Evolutionary conservation across 1,139 yeast genomes (phyloP).

Genomic region (Geotrichum macrosporum): DNA sequence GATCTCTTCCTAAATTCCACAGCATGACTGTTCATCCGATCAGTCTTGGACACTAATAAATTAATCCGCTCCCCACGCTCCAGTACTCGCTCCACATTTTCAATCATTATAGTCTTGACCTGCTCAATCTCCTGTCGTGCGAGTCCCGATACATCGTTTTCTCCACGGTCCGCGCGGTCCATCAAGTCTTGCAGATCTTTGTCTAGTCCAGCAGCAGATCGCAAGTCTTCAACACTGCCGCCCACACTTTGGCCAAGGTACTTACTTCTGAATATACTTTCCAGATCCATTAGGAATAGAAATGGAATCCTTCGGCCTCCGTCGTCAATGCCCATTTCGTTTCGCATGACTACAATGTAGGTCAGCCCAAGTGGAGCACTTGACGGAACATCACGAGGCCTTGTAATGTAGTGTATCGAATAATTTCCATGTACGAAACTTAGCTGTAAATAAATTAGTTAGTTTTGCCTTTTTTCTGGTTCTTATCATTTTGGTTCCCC

Average conservation of each 20-base stretch:
- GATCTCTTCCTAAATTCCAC: slow-evolving; percentile 72
- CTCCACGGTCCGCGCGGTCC: slow-evolving; percentile 30
- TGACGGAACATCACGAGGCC: slow-evolving; percentile 26
- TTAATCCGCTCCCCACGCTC: slow-evolving; percentile 79
- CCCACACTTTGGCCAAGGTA: slow-evolving; percentile 23
- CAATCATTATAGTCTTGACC: slow-evolving; percentile 42
- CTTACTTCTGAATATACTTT: slow-evolving; percentile 28
- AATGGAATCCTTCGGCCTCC: slow-evolving; percentile 38
- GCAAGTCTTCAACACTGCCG: slow-evolving; percentile 21
- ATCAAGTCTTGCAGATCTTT: slow-evolving; percentile 26
- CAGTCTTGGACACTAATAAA: slow-evolving; percentile 74
- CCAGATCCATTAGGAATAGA: slow-evolving; percentile 32
- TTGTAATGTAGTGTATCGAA: slow-evolving; percentile 37
- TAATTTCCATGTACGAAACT: slow-evolving; percentile 36
- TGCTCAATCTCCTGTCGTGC: slow-evolving; percentile 41
- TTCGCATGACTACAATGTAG: slow-evolving; percentile 31
- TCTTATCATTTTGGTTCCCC: neutral
- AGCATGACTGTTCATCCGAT: slow-evolving; percentile 63
- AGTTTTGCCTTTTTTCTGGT: neutral
- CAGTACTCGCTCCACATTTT: slow-evolving; percentile 48
- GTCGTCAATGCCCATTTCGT: slow-evolving; percentile 1
- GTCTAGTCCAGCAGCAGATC: slow-evolving; percentile 15
- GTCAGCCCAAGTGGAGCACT: slow-evolving; percentile 34
- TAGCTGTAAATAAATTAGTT: slow-evolving; percentile 23
- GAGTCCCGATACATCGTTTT: slow-evolving; percentile 29